phyloP scores from a whole-genome alignment of 2,329 filamentous ascomycete species.

The Bipolaris victoriae region DNA sequence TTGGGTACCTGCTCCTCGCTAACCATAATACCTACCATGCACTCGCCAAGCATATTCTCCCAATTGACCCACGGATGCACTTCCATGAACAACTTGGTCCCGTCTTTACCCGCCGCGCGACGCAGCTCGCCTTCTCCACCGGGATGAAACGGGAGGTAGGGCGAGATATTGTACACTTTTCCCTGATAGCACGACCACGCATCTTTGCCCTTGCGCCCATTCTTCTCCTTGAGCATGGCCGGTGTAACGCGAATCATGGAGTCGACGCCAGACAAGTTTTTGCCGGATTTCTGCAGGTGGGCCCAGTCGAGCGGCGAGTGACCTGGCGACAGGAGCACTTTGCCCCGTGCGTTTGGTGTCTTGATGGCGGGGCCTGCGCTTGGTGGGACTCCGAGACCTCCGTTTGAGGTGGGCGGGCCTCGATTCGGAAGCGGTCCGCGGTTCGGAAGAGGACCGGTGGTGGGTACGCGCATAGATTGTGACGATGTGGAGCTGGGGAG shows the following conservation, averaged over 20 bases:
- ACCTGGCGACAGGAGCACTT: constrained; percentile 84
- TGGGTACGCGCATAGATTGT: constrained; percentile 49
- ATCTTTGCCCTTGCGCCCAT: constrained; percentile 81
- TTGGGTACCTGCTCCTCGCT: constrained; percentile 56
- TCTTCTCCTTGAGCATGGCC: constrained; percentile 76
- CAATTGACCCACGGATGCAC: constrained; percentile 72
- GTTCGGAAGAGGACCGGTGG: constrained; percentile 57
- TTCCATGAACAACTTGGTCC: constrained; percentile 66
- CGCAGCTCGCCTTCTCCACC: constrained; percentile 82
- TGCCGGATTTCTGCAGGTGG: constrained; percentile 74
- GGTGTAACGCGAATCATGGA: constrained; percentile 77
- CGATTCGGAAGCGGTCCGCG: constrained; percentile 51
- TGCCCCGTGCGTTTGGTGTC: constrained; percentile 57
- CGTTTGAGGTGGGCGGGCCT: constrained; percentile 50
- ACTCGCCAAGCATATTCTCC: constrained; percentile 69
- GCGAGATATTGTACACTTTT: constrained; percentile 91
- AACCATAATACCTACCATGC: constrained; percentile 67
- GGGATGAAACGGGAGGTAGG: constrained; percentile 89
- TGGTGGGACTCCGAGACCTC: constrained; percentile 46
- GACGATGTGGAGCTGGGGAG: constrained; percentile 31
- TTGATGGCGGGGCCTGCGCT: constrained; percentile 40
- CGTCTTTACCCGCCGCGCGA: constrained; percentile 77
- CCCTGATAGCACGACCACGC: constrained; percentile 91
- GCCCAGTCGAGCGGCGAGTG: constrained; percentile 98
- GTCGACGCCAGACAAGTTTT: constrained; percentile 56